phyloP scores from a whole-genome alignment of 345 rosid genomes.

The Geranium rotundifolium region DNA sequence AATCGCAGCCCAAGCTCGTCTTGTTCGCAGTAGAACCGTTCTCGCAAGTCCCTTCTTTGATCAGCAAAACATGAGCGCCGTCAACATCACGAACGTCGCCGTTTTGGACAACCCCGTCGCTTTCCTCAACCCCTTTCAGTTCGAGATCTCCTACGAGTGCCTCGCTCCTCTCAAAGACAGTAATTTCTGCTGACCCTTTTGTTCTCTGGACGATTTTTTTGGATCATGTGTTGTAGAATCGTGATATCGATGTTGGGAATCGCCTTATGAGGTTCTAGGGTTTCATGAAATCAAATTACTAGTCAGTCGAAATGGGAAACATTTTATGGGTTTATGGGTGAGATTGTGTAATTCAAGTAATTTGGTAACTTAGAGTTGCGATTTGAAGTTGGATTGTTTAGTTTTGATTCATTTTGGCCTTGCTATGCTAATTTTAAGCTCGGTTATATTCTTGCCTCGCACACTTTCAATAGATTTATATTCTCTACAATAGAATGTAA shows the following conservation, averaged over 20 bases:
- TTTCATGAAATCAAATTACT: neutral
- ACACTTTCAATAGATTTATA: neutral
- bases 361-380: neutral
- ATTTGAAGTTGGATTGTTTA: neutral
- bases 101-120: conserved; percentile 89
- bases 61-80: conserved; percentile 53
- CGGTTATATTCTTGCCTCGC: too few species aligned
- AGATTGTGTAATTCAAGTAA: neutral
- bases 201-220: neutral
- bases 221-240: neutral
- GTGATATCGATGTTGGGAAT: neutral
- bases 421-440: too few species aligned
- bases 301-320: neutral
- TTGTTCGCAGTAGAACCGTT: neutral
- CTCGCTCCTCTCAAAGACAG: conserved; percentile 92
- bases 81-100: conserved; percentile 79
- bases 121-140: conserved; percentile 78
- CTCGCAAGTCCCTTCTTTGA: neutral
- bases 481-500: neutral
- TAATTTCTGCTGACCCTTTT: conserved; percentile 14
- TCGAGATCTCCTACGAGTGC: conserved; percentile 97
- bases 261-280: neutral
- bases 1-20: neutral
- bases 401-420: neutral
- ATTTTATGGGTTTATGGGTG: neutral